These are phyloP conservation scores for Plantago elongata DNA, from an alignment of 257 asterid genomes.

Conservation along the genomic window DNA sequence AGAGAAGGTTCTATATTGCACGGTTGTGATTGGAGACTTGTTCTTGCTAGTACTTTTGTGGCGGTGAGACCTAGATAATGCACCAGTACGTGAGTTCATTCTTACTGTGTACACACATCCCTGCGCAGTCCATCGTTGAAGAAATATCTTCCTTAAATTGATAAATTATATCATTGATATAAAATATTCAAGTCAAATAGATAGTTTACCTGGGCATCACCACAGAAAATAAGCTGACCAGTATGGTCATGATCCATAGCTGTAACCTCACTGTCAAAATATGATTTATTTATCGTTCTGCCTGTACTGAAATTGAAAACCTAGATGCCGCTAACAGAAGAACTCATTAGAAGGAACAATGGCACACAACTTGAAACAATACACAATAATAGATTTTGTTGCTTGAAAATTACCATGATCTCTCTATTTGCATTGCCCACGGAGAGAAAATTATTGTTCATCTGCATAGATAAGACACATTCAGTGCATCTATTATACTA, in stretches of 20 bases:
- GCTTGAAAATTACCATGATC: slow-evolving; percentile 50
- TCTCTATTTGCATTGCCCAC: slow-evolving; percentile 92
- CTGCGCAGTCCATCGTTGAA: slow-evolving; percentile 40
- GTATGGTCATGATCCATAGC: slow-evolving; percentile 99
- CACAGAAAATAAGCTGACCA: slow-evolving; percentile 92
- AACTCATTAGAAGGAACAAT: slow-evolving; percentile 22
- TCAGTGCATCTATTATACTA: slow-evolving; percentile 6
- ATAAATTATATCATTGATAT: too few relatives aligned
- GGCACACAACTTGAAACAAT: slow-evolving; percentile 1
- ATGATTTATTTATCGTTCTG: slow-evolving; percentile 60
- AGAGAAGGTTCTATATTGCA: slow-evolving; percentile 88
- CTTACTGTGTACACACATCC: slow-evolving; percentile 76
- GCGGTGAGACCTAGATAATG: slow-evolving; percentile 76
- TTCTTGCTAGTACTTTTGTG: slow-evolving; percentile 60
- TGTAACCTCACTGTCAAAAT: slow-evolving; percentile 77
- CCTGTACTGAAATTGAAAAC: slow-evolving; percentile 97
- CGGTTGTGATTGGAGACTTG: slow-evolving; percentile 75
- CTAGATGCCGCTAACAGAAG: slow-evolving; percentile 36
- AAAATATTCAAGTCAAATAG: too few relatives aligned
- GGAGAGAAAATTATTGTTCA: slow-evolving; percentile 93
- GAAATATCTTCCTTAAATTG: not conserved
- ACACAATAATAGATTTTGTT: slow-evolving; percentile 16
- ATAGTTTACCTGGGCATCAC: slow-evolving; percentile 71
- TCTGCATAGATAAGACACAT: slow-evolving; percentile 41
- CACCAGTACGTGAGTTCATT: slow-evolving; percentile 77